phyloP scores from a whole-genome alignment of 73 alveolate species.

The Paraurostyla sp. region DNA sequence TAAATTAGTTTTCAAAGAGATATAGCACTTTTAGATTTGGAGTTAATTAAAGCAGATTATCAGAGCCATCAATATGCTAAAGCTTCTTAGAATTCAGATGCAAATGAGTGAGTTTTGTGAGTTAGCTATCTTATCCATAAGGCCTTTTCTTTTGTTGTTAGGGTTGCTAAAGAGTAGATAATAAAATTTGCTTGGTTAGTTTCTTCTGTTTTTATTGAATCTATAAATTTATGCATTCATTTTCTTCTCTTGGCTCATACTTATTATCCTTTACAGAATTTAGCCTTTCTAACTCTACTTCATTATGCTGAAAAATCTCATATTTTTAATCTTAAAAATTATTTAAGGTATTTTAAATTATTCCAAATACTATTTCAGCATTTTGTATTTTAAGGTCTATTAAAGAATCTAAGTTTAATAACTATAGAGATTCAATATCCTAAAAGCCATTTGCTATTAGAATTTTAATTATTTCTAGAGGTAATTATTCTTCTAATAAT shows the following conservation, averaged over 20 bases:
- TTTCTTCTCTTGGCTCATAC: no score
- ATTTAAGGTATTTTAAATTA: background rate
- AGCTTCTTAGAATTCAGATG: constrained; percentile 47
- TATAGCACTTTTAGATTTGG: constrained; percentile 65
- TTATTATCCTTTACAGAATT: constrained; percentile 64
- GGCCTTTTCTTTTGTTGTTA: background rate
- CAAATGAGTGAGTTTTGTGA: constrained; percentile 66
- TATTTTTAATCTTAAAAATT: background rate
- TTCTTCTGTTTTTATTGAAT: background rate
- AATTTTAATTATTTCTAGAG: background rate
- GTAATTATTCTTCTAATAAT: background rate
- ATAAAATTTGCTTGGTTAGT: background rate
- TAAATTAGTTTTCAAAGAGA: constrained; percentile 62
- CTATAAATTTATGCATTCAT: background rate
- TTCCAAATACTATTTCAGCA: background rate
- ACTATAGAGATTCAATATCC: constrained; percentile 49
- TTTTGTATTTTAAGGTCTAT: constrained; percentile 5
- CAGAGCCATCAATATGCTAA: constrained; percentile 2
- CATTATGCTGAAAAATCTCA: constrained; percentile 4
- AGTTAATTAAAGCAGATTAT: background rate
- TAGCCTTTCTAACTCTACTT: constrained; percentile 16
- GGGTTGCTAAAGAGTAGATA: background rate
- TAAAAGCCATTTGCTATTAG: constrained; percentile 69
- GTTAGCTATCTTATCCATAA: background rate
- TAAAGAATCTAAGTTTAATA: constrained; percentile 35